These are phyloP conservation scores for Coelastrella sp. DNA, from an alignment of 139 green algal genomes.

Conservation along the genomic window DNA sequence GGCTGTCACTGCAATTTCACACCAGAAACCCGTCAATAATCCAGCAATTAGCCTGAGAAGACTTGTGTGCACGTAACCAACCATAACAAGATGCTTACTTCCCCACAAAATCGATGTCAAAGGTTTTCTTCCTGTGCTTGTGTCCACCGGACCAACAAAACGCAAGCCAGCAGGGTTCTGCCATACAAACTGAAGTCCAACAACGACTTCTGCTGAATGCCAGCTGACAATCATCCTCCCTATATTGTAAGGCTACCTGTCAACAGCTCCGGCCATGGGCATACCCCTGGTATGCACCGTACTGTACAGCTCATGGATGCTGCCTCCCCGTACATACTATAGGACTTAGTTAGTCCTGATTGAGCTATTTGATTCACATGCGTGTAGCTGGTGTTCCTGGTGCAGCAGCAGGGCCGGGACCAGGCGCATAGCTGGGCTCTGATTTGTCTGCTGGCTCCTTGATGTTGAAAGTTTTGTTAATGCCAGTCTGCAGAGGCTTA, in stretches of 20 bases:
- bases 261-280: too few species aligned
- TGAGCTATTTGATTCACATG: not conserved
- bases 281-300: not conserved
- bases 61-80: too few species aligned
- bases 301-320: not conserved
- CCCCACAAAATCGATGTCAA: too few species aligned
- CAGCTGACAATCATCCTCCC: too few species aligned
- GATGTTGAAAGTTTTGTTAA: constrained; percentile 22
- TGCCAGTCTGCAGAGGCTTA: constrained; percentile 18
- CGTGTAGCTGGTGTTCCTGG: constrained; percentile 13
- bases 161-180: not conserved
- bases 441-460: not conserved
- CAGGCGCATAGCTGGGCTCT: not conserved
- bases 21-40: too few species aligned
- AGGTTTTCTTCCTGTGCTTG: not conserved
- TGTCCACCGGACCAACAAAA: not conserved
- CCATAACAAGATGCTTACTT: too few species aligned
- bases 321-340: not conserved
- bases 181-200: not conserved
- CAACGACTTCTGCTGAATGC: not conserved
- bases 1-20: too few species aligned
- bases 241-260: too few species aligned
- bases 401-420: constrained; percentile 18
- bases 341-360: not conserved
- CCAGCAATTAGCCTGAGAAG: too few species aligned